Evolutionary conservation across 2,329 filamentous ascomycete genomes (phyloP), one percentile per base, ranked within the genome.

Genomic region (Sporothrix sp.): DNA sequence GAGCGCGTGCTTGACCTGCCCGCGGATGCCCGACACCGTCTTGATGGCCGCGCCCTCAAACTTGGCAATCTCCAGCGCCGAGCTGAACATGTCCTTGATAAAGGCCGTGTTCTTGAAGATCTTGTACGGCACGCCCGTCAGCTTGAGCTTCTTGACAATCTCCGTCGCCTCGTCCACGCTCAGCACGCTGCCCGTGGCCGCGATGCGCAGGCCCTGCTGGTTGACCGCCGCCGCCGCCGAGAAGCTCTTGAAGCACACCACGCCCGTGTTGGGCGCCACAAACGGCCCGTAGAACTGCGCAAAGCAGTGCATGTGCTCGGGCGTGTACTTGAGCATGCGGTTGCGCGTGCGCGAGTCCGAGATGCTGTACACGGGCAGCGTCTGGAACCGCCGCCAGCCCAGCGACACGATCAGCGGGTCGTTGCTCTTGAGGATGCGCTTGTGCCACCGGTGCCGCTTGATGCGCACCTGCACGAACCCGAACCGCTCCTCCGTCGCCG

Each of bases 51-150:
- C 93, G 52, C 93, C 93, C 71, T 98, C 93, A 62, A 98, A 98
- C 65, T 97, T 98, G 61, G 93, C 91, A 57, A 98, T 93, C 65
- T 98, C 93, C 37, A 98, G 81, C 0, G 88, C 77, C 1, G 85
- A 84, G 63, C 81, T 89, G 75, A 98, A 98, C 93, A 98, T 98
- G 70, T 95, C 88, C 67, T 93, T 94, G 71, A 98, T 89, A 65
- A 98, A 98, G 35, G 93, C 90, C 0, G 93, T 98, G 72, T 98
- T 98, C 70, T 95, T 95, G 80, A 94, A 97, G 68, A 97, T 94
- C 71, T 97, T 97, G 77, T 93, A 94, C 1, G 93, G 90, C 43
- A 48, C 33, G 33, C 58, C 58, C 48, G 58, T 60, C 44, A 98
- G 79, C 68, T 98, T 98, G 63, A 98, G 82, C 75, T 98, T 98